A percentile compares a stretch with the other conserved stretches of the same genome.
phyloP scores from a whole-genome alignment of 768 basidiomycete genomes.

The Agaricus subrufescens region DNA sequence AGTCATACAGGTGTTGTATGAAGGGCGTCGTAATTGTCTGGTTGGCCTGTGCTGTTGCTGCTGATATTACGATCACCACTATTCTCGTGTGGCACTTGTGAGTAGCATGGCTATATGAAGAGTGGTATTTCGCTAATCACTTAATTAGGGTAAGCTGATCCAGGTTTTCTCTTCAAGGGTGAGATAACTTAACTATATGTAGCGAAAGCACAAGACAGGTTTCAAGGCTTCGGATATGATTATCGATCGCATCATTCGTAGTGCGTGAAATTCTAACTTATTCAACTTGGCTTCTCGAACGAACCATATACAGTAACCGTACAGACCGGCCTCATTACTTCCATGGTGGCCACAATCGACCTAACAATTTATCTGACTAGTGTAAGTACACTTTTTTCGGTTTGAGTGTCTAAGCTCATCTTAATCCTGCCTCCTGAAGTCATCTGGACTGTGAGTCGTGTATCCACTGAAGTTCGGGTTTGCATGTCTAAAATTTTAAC shows the following conservation, averaged over 20 bases:
- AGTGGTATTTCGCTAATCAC: too few species aligned
- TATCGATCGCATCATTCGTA: constrained; percentile 39
- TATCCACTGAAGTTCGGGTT: not conserved
- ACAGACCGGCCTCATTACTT: constrained; percentile 31
- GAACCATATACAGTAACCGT: constrained; percentile 24
- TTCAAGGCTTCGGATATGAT: constrained; percentile 35
- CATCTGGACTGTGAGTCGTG: not conserved
- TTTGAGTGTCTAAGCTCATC: not conserved
- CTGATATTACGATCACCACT: constrained; percentile 37
- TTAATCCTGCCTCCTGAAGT: not conserved
- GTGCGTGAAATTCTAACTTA: constrained; percentile 14
- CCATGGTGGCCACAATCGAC: constrained; percentile 28
- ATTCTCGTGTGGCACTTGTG: constrained; percentile 41
- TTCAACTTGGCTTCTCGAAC: not conserved
- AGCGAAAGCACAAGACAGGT: constrained; percentile 39
- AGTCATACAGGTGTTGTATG: not conserved
- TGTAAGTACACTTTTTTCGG: constrained; percentile 14
- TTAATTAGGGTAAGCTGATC: constrained; percentile 1
- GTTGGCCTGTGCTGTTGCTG: constrained; percentile 35
- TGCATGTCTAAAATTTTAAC: not conserved
- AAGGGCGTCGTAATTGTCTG: constrained; percentile 28
- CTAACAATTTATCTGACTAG: constrained; percentile 23
- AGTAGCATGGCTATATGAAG: constrained; percentile 4
- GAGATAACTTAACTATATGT: not conserved
- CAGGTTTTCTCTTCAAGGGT: not conserved